Conservation (phyloP, 1,284 basidiomycete species). For the Takashimella koratensis region DNA sequence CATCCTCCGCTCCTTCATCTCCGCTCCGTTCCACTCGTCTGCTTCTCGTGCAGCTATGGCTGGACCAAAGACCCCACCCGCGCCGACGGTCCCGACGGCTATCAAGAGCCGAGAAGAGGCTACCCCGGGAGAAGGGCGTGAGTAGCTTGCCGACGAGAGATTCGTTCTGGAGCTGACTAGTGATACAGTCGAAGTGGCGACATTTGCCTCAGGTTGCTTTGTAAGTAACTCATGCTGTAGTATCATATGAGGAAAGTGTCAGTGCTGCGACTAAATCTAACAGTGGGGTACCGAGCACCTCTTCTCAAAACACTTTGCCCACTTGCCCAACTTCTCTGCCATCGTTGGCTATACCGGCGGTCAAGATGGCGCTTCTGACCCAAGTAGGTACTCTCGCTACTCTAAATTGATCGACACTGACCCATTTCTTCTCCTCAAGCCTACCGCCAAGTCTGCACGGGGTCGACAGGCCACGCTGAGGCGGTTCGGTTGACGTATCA, state of each 20-base stretch:
- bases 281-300: conserved; percentile 82
- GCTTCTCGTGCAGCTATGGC: conserved; percentile 16
- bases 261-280: background rate
- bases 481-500: conserved; percentile 82
- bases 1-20: conserved; percentile 5
- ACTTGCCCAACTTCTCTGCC: conserved; percentile 57
- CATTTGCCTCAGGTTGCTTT: conserved; percentile 72
- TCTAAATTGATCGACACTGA: background rate
- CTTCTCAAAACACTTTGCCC: conserved; percentile 73
- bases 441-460: conserved; percentile 76
- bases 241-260: background rate
- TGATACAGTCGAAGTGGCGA: conserved; percentile 59
- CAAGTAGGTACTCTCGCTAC: conserved; percentile 11
- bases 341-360: conserved; percentile 81
- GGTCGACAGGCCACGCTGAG: conserved; percentile 84
- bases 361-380: conserved; percentile 50
- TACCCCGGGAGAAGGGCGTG: conserved; percentile 41
- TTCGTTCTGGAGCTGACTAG: conserved; percentile 1
- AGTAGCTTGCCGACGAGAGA: conserved; percentile 10
- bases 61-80: conserved; percentile 35
- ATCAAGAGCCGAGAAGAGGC: conserved; percentile 39
- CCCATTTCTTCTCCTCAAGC: conserved; percentile 19
- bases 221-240: conserved; percentile 21
- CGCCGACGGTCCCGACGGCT: conserved; percentile 49
- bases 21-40: conserved; percentile 10